These are phyloP conservation scores for Malbranchea zuffiana DNA, from an alignment of 2,329 filamentous ascomycete species.

Conservation along the genomic window DNA sequence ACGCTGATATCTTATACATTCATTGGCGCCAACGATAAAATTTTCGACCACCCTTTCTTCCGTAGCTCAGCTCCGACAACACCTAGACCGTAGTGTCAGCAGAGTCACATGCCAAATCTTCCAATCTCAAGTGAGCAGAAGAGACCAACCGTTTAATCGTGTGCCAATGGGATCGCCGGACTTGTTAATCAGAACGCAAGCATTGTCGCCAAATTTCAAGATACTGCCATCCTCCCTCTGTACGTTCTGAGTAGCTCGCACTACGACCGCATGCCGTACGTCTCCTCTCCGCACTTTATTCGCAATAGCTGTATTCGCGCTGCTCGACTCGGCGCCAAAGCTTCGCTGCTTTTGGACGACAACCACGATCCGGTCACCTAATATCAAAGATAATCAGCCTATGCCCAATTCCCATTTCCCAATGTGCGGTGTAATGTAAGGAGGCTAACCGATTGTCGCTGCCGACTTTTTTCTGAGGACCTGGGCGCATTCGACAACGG, in stretches of 20 bases:
- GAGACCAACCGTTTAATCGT: conserved; percentile 61
- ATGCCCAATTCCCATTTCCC: neutral
- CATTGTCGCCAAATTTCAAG: conserved; percentile 93
- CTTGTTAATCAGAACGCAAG: conserved; percentile 95
- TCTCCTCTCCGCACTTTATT: conserved; percentile 96
- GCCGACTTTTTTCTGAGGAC: conserved; percentile 78
- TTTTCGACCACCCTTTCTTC: conserved; percentile 96
- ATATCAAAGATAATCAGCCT: neutral
- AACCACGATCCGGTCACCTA: conserved; percentile 92
- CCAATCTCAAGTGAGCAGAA: conserved; percentile 3
- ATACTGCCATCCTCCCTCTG: conserved; percentile 81
- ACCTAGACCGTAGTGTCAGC: conserved; percentile 37
- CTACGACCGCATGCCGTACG: conserved; percentile 89
- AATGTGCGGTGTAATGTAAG: neutral
- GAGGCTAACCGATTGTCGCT: conserved; percentile 68
- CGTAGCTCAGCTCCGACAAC: conserved; percentile 83
- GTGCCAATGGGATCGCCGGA: conserved; percentile 89
- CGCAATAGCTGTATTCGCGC: conserved; percentile 61
- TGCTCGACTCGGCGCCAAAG: conserved; percentile 59
- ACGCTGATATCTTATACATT: conserved; percentile 45
- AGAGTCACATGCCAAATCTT: conserved; percentile 5
- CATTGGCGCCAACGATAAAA: conserved; percentile 84
- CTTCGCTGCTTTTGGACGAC: conserved; percentile 93
- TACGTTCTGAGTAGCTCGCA: conserved; percentile 78
- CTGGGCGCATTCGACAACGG: conserved; percentile 90